Conservation (phyloP, 768 basidiomycete genomes). For the Pleurotus giganteus region DNA sequence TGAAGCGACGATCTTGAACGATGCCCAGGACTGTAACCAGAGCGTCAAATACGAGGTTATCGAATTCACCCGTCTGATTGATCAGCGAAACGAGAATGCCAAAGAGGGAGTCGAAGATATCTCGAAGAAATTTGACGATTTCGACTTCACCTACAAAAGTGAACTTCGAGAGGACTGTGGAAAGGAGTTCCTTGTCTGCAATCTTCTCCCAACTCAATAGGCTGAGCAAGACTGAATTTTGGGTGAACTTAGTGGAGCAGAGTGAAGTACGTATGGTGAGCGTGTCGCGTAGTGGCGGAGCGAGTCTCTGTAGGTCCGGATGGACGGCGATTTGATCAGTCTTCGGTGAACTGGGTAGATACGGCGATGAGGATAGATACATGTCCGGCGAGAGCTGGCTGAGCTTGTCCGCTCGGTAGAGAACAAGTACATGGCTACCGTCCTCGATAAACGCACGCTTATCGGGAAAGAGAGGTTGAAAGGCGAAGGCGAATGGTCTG, state of each 20-base stretch:
- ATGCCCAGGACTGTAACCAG: slow-evolving; percentile 91
- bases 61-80: slow-evolving; percentile 78
- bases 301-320: slow-evolving; percentile 59
- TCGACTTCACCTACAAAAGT: slow-evolving; percentile 93
- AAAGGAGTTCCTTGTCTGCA: slow-evolving; percentile 59
- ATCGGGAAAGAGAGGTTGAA: slow-evolving; percentile 82
- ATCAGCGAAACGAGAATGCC: slow-evolving; percentile 75
- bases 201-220: slow-evolving; percentile 81
- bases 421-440: slow-evolving; percentile 79
- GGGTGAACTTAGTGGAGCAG: slow-evolving; percentile 90
- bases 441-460: slow-evolving; percentile 81
- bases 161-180: slow-evolving; percentile 76
- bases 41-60: slow-evolving; percentile 85
- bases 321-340: slow-evolving; percentile 58
- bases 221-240: slow-evolving; percentile 80
- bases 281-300: slow-evolving; percentile 73
- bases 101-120: slow-evolving; percentile 93
- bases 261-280: slow-evolving; percentile 84
- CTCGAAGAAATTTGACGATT: slow-evolving; percentile 87
- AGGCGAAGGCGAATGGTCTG: slow-evolving; percentile 88
- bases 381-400: slow-evolving; percentile 57
- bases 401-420: slow-evolving; percentile 82
- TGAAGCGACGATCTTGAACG: slow-evolving; percentile 91
- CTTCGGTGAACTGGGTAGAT: slow-evolving; percentile 52
- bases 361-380: slow-evolving; percentile 73